Evolutionary conservation across 306 rosid genomes (phyloP).

Genomic region (Casuarina equisetifolia): DNA sequence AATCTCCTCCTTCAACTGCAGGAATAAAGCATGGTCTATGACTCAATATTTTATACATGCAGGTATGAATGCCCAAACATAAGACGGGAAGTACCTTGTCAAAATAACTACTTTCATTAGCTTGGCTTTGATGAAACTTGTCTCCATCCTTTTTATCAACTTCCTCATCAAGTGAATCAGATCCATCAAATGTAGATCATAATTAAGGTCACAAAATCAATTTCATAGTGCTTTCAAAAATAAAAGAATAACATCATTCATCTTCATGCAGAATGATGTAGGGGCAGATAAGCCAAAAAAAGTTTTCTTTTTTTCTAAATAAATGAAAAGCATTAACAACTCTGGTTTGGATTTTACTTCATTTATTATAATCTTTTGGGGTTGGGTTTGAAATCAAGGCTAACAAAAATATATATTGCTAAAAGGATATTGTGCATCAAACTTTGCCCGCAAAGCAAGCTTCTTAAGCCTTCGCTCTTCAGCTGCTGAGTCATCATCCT

Average conservation of each 20-base stretch:
- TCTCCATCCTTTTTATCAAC: slow-evolving; percentile 36
- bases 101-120: slow-evolving; percentile 62
- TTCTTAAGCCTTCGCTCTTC: slow-evolving; percentile 75
- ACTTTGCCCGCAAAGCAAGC: slow-evolving; percentile 81
- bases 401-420: slow-evolving; percentile 2
- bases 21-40: slow-evolving; percentile 27
- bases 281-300: neutral
- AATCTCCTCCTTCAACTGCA: slow-evolving; percentile 81
- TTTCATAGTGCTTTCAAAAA: slow-evolving; percentile 7
- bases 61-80: slow-evolving; percentile 3
- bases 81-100: slow-evolving; percentile 63
- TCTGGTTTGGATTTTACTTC: neutral
- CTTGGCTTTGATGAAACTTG: slow-evolving; percentile 43
- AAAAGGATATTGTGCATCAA: slow-evolving; percentile 92
- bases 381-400: neutral
- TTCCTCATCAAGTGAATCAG: slow-evolving; percentile 61
- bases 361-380: too few relatives aligned
- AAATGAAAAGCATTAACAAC: neutral
- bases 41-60: slow-evolving; percentile 13
- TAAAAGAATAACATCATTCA: neutral
- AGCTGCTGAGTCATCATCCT: slow-evolving; percentile 48
- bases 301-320: neutral
- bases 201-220: slow-evolving; percentile 61
- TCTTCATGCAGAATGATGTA: neutral
- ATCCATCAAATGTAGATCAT: slow-evolving; percentile 52